phyloP scores from a whole-genome alignment of 495 filamentous ascomycete genomes.

The Amniculicola lignicola region DNA sequence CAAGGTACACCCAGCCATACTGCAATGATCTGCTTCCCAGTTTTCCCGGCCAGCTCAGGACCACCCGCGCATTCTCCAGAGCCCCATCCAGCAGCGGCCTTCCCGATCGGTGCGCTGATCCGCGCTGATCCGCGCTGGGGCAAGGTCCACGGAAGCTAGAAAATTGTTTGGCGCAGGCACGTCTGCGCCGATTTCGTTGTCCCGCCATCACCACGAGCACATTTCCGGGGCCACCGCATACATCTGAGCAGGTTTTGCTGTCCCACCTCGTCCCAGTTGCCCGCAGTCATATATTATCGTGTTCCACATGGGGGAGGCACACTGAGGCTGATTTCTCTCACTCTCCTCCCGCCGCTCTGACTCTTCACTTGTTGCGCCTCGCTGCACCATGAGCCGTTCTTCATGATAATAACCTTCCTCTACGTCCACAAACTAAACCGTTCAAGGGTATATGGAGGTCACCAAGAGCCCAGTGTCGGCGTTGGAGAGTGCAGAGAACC shows the following conservation, averaged over 20 bases:
- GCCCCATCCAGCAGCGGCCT: neutral
- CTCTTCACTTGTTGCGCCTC: neutral
- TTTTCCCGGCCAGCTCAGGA: too few relatives aligned
- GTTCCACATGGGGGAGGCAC: too few relatives aligned
- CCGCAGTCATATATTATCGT: too few relatives aligned
- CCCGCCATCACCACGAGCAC: neutral
- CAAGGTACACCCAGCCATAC: too few relatives aligned
- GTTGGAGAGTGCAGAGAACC: constrained; percentile 17
- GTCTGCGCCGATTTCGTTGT: constrained; percentile 14
- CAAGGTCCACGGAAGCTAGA: constrained; percentile 5
- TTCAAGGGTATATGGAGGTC: constrained; percentile 8
- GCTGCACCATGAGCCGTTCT: neutral
- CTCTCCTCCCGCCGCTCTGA: neutral
- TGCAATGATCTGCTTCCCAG: too few relatives aligned
- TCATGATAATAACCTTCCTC: neutral
- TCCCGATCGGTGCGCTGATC: neutral
- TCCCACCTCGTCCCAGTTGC: too few relatives aligned
- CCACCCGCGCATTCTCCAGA: neutral
- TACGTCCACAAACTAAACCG: neutral
- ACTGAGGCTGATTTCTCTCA: too few relatives aligned
- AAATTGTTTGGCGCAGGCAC: neutral
- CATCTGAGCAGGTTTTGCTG: neutral
- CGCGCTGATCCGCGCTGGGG: neutral
- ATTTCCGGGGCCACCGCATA: neutral
- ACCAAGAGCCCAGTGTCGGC: constrained; percentile 4